Conservation (phyloP, 805 yeast species). For the Metschnikowia matae region DNA sequence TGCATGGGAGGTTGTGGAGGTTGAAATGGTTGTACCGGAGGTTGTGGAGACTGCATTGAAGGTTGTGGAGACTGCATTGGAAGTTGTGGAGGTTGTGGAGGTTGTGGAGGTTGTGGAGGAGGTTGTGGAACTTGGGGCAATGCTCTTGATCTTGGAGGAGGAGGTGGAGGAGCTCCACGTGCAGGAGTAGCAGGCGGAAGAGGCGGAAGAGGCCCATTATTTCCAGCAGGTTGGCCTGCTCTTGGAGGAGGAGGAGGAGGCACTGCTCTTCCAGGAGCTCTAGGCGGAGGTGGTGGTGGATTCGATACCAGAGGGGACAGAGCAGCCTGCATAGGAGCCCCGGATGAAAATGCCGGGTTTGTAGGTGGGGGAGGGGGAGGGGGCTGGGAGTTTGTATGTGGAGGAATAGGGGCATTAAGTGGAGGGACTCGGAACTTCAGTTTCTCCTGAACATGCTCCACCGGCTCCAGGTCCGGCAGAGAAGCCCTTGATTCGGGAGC, state of each 20-base stretch:
- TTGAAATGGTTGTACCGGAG: background rate
- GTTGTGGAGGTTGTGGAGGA: conserved; percentile 2
- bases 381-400: background rate
- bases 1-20: background rate
- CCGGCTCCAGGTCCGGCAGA: background rate
- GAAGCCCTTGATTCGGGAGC: conserved; percentile 5
- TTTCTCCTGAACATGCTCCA: background rate
- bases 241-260: conserved; percentile 6
- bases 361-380: background rate
- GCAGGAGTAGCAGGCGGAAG: background rate
- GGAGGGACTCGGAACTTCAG: conserved; percentile 13
- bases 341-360: too few relatives aligned
- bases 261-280: background rate
- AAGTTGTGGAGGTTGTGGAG: background rate
- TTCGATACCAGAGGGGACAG: background rate
- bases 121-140: background rate
- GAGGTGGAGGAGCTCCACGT: conserved; percentile 3
- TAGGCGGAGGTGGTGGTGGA: conserved; percentile 1
- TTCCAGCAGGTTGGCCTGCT: background rate
- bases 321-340: too few relatives aligned
- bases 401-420: conserved; percentile 7
- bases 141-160: conserved; percentile 1
- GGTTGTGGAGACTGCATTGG: background rate
- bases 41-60: conserved; percentile 3
- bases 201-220: background rate